Conservation (phyloP, 257 asterid species). For the Sherardia arvensis region DNA sequence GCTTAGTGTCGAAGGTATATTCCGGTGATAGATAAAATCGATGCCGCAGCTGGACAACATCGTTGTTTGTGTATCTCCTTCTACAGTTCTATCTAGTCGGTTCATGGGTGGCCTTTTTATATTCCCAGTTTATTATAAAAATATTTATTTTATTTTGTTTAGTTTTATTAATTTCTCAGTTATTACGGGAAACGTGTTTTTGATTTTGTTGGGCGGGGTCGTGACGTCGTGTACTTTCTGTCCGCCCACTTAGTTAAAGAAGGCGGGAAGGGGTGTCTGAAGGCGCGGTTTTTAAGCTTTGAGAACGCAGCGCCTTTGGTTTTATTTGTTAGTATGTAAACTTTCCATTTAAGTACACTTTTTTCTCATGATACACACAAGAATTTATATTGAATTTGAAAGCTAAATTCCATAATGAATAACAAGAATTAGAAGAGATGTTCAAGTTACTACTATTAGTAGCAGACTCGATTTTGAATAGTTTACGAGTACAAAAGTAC, state of each 20-base stretch:
- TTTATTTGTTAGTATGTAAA: no score
- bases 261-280: neutral
- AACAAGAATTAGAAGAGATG: no score
- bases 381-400: no score
- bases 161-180: neutral
- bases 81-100: neutral
- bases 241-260: neutral
- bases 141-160: no score
- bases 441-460: no score
- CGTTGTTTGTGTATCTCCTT: neutral
- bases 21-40: constrained; percentile 1
- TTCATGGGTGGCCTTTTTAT: neutral
- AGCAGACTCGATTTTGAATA: no score
- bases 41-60: constrained; percentile 4
- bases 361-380: no score
- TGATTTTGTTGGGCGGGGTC: neutral
- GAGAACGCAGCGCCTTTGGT: neutral
- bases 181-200: neutral
- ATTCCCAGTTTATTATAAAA: no score
- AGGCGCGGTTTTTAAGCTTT: neutral
- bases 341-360: neutral
- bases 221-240: neutral
- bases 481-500: no score
- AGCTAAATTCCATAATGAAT: no score
- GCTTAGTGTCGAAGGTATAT: neutral